Percentiles rank a stretch among this genome's conserved stretches.
Conservation (phyloP, 2,329 filamentous ascomycete species). For the Cladosporium sp. region DNA sequence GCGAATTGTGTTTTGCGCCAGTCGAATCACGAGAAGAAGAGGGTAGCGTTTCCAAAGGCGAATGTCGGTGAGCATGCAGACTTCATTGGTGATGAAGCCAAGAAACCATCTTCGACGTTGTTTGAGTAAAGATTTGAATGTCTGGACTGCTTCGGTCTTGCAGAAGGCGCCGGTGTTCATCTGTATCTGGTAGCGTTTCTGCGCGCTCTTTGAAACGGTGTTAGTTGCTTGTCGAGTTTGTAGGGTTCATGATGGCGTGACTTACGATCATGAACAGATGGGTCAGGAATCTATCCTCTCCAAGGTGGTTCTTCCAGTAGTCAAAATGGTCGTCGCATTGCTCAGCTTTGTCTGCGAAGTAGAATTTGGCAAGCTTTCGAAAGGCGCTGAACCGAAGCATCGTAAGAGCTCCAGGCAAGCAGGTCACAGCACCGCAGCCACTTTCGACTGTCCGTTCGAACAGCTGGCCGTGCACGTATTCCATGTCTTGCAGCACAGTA, state of each 20-base stretch:
- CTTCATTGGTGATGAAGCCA: constrained; percentile 89
- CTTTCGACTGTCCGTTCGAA: constrained; percentile 96
- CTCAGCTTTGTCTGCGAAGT: constrained; percentile 95
- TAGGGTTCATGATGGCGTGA: background rate
- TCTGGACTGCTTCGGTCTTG: constrained; percentile 95
- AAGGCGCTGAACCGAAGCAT: constrained; percentile 96
- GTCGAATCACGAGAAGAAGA: constrained; percentile 76
- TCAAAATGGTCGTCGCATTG: constrained; percentile 95
- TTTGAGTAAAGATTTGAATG: constrained; percentile 79
- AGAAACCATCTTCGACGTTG: constrained; percentile 95
- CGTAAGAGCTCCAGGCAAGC: constrained; percentile 88
- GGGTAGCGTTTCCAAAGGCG: constrained; percentile 90
- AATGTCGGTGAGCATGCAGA: constrained; percentile 94
- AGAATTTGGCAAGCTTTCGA: constrained; percentile 94
- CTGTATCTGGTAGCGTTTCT: constrained; percentile 90
- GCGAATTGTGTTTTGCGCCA: constrained; percentile 94
- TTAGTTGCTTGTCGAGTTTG: background rate
- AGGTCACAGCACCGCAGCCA: constrained; percentile 88
- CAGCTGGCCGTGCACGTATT: constrained; percentile 94
- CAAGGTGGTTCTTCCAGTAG: constrained; percentile 90
- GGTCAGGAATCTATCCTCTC: constrained; percentile 94
- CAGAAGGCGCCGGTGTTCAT: constrained; percentile 98
- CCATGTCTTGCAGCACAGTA: constrained; percentile 93
- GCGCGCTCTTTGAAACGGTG: constrained; percentile 48
- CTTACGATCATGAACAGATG: constrained; percentile 95